phyloP scores from a whole-genome alignment of 139 green algal genomes.

The Chlamydomonas eustigma region DNA sequence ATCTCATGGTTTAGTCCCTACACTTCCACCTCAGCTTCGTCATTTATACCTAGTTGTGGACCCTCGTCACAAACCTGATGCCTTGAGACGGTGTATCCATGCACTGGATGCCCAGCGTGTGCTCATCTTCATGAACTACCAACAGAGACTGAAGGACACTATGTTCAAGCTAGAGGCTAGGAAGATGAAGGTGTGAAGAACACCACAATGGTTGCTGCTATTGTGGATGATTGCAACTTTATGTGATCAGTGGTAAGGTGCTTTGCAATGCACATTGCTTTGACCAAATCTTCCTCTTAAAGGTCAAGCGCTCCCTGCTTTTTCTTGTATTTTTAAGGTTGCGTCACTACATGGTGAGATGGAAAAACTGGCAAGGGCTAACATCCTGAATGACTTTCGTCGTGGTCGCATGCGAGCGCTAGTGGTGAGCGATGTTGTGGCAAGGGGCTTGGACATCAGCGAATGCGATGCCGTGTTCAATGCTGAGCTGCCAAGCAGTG shows the following conservation, averaged over 20 bases:
- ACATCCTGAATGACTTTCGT: slow-evolving; percentile 67
- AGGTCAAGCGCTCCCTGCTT: too few relatives aligned
- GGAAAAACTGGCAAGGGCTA: slow-evolving; percentile 64
- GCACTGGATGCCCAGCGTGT: slow-evolving; percentile 62
- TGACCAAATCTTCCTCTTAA: too few relatives aligned
- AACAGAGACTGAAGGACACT: slow-evolving; percentile 78
- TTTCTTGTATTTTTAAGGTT: slow-evolving; percentile 22
- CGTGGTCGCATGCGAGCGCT: slow-evolving; percentile 69
- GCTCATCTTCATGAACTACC: slow-evolving; percentile 97
- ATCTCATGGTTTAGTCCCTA: slow-evolving; percentile 37
- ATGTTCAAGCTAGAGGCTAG: slow-evolving; percentile 77
- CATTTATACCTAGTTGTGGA: slow-evolving; percentile 55
- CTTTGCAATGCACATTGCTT: too few relatives aligned
- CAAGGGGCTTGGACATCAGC: slow-evolving; percentile 84
- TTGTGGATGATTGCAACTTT: too few relatives aligned
- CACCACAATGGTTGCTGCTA: too few relatives aligned
- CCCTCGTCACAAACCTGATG: slow-evolving; percentile 65
- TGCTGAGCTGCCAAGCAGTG: slow-evolving; percentile 80
- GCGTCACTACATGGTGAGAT: slow-evolving; percentile 79
- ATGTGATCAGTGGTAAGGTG: too few relatives aligned
- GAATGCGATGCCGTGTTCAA: slow-evolving; percentile 82
- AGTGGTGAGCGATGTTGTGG: slow-evolving; percentile 86
- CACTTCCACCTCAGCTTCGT: slow-evolving; percentile 61
- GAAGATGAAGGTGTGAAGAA: slow-evolving; percentile 67
- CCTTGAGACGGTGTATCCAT: slow-evolving; percentile 74